Base-by-base conservation (phyloP, 2,329 filamentous ascomycete genomes). In the Exophiala oligosperma region DNA sequence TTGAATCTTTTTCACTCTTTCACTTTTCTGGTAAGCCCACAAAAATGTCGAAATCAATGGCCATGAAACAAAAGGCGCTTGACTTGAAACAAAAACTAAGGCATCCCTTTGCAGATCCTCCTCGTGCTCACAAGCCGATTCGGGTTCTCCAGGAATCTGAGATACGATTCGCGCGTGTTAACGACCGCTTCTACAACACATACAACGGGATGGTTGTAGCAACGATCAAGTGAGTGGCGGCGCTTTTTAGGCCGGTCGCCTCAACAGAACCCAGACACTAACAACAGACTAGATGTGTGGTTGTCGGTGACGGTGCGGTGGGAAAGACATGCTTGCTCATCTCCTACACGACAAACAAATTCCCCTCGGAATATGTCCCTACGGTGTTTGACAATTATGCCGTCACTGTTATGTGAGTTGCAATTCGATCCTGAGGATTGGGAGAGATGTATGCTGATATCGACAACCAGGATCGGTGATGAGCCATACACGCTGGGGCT, bases 341-440 rank as follows among this genome's bases (percentile, higher is more conserved):
- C 80, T 96, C 91, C 75, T 99, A 99, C 79, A 99, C 94, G 66
- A 99, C 94, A 65, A 99, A 99, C 84, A 97, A 97, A 72, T 99
- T 99, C 77, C 94, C 94, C 37, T 97, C 92, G 71, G 94, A 99
- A 92, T 99, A 99, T 77, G 94, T 99, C 59, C 94, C 94, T 52
- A 99, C 94, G 29, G 94, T 99, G 65, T 99, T 99, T 77, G 94
- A 99, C 78, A 99, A 99, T 80, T 99, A 99, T 84, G 94, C 94
- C 58, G 94, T 99, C 74, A 99, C 94, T 67, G 94, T 99, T 68
- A 99, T 99, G 94, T 97, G 84, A 87, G 92, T 68, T 32, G 7
- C 9, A 17, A 21, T 38, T 29, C 29, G 24, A 32, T 24, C 46
- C 26, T 4, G 28, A 11, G 32, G 17, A 17, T 35, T 35, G 32